Percentiles rank a stretch among this genome's conserved stretches.
phyloP scores from a whole-genome alignment of 768 basidiomycete genomes.

The Auriscalpium microsporum region DNA sequence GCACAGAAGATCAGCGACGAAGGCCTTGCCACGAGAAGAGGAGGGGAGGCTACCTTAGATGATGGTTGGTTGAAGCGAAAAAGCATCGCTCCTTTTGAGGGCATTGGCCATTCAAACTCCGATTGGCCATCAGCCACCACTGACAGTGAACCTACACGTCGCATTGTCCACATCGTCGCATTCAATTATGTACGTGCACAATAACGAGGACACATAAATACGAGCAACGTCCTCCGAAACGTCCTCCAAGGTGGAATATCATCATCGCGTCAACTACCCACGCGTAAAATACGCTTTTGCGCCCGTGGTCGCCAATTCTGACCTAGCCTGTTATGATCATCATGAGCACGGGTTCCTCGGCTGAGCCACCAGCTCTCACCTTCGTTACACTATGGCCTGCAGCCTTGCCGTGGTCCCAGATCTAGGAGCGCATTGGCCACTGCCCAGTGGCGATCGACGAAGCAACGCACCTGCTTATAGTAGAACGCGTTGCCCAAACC shows the following conservation, averaged over 20 bases:
- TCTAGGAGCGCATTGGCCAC: slow-evolving; percentile 32
- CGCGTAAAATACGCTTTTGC: slow-evolving; percentile 85
- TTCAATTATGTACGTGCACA: too few relatives aligned
- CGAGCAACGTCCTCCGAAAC: too few relatives aligned
- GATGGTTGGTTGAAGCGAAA: slow-evolving; percentile 58
- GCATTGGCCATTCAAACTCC: slow-evolving; percentile 31
- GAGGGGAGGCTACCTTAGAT: slow-evolving; percentile 40
- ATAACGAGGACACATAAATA: background rate
- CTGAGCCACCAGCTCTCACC: slow-evolving; percentile 31
- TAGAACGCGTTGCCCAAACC: slow-evolving; percentile 74
- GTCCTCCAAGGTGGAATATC: too few relatives aligned
- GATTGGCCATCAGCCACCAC: slow-evolving; percentile 8
- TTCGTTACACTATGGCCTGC: slow-evolving; percentile 87
- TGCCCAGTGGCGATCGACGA: slow-evolving; percentile 8
- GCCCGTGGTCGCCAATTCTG: slow-evolving; percentile 75
- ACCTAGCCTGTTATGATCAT: slow-evolving; percentile 54
- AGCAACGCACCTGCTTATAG: slow-evolving; percentile 57
- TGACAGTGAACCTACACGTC: too few relatives aligned
- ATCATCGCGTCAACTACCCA: slow-evolving; percentile 36
- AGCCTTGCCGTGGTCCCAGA: slow-evolving; percentile 69
- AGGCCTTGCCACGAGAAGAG: slow-evolving; percentile 10
- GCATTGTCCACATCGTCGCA: background rate
- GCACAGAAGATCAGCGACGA: slow-evolving; percentile 19
- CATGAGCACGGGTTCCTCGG: slow-evolving; percentile 4
- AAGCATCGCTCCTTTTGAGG: slow-evolving; percentile 15